phyloP scores from a whole-genome alignment of 2,329 filamentous ascomycete genomes.

The Basipetospora chlamydospora region DNA sequence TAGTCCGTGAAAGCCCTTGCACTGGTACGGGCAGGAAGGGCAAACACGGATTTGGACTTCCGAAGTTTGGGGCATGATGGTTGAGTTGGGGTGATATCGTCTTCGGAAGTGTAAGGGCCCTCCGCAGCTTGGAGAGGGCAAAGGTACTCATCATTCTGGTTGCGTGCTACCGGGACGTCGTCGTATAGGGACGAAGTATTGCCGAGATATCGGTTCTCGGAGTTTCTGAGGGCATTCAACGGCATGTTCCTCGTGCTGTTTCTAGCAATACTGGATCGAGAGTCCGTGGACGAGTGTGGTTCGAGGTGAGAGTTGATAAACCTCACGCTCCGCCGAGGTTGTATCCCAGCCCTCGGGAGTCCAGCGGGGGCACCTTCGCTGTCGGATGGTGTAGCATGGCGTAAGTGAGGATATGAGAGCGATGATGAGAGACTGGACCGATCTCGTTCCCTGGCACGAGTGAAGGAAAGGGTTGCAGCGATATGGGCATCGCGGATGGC shows the following conservation, averaged over 20 bases:
- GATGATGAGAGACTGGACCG: slow-evolving; percentile 19
- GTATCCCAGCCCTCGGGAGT: slow-evolving; percentile 13
- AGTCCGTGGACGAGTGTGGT: too few relatives aligned
- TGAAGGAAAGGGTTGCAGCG: slow-evolving; percentile 47
- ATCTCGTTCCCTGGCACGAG: slow-evolving; percentile 29
- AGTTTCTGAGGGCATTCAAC: slow-evolving; percentile 1
- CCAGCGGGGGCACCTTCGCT: slow-evolving; percentile 1
- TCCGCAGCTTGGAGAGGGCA: slow-evolving; percentile 21
- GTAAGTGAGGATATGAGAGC: too few relatives aligned
- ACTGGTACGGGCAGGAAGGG: slow-evolving; percentile 13
- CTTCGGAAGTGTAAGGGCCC: slow-evolving; percentile 31
- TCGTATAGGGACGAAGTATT: background rate
- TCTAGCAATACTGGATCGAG: too few relatives aligned
- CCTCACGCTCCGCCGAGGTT: slow-evolving; percentile 39
- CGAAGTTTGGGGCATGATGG: slow-evolving; percentile 35
- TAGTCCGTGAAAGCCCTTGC: background rate
- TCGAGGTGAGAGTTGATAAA: slow-evolving; percentile 23
- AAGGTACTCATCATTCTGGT: slow-evolving; percentile 14
- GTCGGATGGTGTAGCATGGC: slow-evolving; percentile 5
- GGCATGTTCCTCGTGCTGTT: slow-evolving; percentile 3
- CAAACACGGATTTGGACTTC: slow-evolving; percentile 41
- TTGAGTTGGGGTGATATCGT: slow-evolving; percentile 30
- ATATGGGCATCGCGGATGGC: slow-evolving; percentile 46
- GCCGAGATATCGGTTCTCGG: slow-evolving; percentile 1
- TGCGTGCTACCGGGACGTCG: background rate